Evolutionary conservation across 768 basidiomycete genomes (phyloP).

Genomic region (Nevesoporus exiguus): DNA sequence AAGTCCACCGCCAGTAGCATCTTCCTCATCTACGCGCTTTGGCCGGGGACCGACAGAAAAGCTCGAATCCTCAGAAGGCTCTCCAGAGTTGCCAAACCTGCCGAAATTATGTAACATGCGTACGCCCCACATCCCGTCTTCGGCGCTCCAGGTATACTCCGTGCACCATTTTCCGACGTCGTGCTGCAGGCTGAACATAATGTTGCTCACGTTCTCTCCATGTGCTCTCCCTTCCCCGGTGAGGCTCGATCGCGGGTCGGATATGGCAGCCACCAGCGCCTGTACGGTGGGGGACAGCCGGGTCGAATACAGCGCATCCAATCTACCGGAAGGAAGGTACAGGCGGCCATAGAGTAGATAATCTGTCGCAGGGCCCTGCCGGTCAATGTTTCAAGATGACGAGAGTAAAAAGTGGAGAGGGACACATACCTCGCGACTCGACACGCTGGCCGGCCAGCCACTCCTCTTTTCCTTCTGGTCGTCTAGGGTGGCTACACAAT

Average conservation of each 20-base stretch:
- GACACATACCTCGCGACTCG: slow-evolving; percentile 63
- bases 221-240: slow-evolving; percentile 38
- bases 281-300: slow-evolving; percentile 78
- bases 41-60: slow-evolving; percentile 34
- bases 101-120: slow-evolving; percentile 92
- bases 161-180: slow-evolving; percentile 90
- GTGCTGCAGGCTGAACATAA: slow-evolving; percentile 86
- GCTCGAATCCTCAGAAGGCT: slow-evolving; percentile 34
- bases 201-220: slow-evolving; percentile 55
- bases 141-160: slow-evolving; percentile 92
- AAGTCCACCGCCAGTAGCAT: slow-evolving; percentile 86
- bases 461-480: slow-evolving; percentile 75
- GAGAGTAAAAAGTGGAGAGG: not conserved
- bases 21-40: slow-evolving; percentile 93
- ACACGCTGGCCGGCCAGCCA: slow-evolving; percentile 80
- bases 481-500: slow-evolving; percentile 75
- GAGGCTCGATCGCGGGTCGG: slow-evolving; percentile 61
- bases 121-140: slow-evolving; percentile 91
- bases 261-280: slow-evolving; percentile 80
- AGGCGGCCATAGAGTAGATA: slow-evolving; percentile 92
- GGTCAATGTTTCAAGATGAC: slow-evolving; percentile 21
- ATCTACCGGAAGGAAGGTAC: slow-evolving; percentile 81
- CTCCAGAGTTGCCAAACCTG: slow-evolving; percentile 43
- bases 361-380: slow-evolving; percentile 46
- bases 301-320: slow-evolving; percentile 88